Conservation (phyloP, 1,284 basidiomycete genomes). For the Trametes versicolor region DNA sequence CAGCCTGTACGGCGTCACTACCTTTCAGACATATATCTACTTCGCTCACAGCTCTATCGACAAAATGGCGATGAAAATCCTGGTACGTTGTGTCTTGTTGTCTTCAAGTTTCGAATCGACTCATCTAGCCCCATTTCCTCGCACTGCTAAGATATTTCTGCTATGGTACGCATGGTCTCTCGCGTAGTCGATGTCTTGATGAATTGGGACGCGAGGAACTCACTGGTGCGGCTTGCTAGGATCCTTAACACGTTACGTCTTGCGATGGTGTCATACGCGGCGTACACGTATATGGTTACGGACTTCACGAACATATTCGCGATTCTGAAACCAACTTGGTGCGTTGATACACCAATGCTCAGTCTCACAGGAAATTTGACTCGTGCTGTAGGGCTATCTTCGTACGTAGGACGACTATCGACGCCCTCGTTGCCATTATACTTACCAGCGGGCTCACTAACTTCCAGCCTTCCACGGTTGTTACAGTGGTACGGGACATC, state of each 20-base stretch:
- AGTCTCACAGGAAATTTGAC: no score
- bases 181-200: background rate
- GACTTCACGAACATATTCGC: conserved; percentile 2
- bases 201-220: no score
- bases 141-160: conserved; percentile 1
- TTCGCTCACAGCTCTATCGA: background rate
- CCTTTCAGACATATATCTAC: conserved; percentile 15
- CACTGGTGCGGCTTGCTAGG: background rate
- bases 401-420: no score
- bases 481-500: background rate
- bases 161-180: background rate
- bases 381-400: no score
- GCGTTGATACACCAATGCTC: background rate
- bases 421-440: no score
- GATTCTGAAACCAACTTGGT: conserved; percentile 3
- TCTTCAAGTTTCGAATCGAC: no score
- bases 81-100: background rate
- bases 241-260: conserved; percentile 5
- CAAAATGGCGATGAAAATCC: background rate
- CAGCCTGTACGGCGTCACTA: conserved; percentile 16
- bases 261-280: background rate
- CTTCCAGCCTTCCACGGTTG: conserved; percentile 4
- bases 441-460: no score
- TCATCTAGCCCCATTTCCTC: no score
- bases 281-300: conserved; percentile 12